Evolutionary conservation across 176 grass and related monocot genomes (phyloP), one percentile per base, ranked within the genome.

Genomic region (Eragrostis curvula): DNA sequence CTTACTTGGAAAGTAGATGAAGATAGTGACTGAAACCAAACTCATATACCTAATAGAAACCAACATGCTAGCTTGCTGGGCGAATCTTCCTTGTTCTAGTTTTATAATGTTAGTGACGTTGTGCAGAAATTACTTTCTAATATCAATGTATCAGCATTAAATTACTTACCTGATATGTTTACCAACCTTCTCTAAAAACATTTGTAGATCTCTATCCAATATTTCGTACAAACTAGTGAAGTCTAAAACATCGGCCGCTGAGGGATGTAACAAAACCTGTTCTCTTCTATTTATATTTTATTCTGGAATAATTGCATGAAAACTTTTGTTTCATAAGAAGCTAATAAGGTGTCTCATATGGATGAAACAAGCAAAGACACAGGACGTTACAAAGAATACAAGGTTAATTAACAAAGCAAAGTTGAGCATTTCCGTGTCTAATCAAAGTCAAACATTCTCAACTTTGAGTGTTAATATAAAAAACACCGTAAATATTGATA

Each of bases 21-120:
- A 32, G 70, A 59, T 2, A 60, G 39, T 57, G 73, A 75, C 53
- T 75, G 57, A 75, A 59, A 75, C 52, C 39, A 60, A 60, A 41
- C 51, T 3, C 51, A 9, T 58, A 16, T 25, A 41, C 32, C 7
- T 42, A 24, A 41, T 52, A 42, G 15, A 58, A 57, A 75, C 32
- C 23, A 59, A 60, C 1, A 27, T 10, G 13, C 3, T 60, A 75
- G 15, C 39, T 60, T 75, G 39, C 21, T 27, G 13, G 21, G 8
- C 43, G 73, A 44, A 44, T 43, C 53, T 25, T 75, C 12, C 3
- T 23, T 41, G 39, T 56, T 41, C 55, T 40, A 74, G 29, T 29
- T 32, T 30, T 48, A 30, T 27, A 21, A 56, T n/a, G 9, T 23
- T 12, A 43, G 12, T 58, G 72, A 42, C n/a, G 2, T 75, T 9